A percentile compares a stretch with the other conserved stretches of the same genome.
phyloP scores from a whole-genome alignment of 2,329 filamentous ascomycete species.

The Ophioceras dolichostomum region DNA sequence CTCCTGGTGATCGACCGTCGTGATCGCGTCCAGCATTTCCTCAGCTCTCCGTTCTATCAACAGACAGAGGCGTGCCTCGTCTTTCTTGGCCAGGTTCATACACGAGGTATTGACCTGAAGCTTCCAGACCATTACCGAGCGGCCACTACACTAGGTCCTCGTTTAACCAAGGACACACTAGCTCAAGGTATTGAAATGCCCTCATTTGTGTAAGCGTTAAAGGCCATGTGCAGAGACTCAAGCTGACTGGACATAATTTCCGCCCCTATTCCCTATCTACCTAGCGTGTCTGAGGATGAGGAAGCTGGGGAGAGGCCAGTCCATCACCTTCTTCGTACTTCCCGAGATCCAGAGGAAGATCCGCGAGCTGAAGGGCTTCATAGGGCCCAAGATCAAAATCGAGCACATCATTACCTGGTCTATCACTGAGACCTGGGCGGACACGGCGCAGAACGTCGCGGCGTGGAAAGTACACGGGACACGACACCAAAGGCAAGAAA shows the following conservation, averaged over 20 bases:
- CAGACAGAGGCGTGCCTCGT: conserved; percentile 49
- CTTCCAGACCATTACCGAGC: conserved; percentile 47
- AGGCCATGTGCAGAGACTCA: too few species aligned
- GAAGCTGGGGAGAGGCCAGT: conserved; percentile 54
- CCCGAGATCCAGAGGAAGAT: conserved; percentile 48
- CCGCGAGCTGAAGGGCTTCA: conserved; percentile 9
- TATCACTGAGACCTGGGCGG: conserved; percentile 36
- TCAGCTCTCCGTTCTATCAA: conserved; percentile 43
- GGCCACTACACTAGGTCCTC: conserved; percentile 53
- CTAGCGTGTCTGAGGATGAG: conserved; percentile 63
- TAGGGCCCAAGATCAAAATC: conserved; percentile 24
- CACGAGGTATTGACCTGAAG: conserved; percentile 55
- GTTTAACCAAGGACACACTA: conserved; percentile 54
- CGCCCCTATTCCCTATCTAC: too few species aligned
- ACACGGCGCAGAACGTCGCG: conserved; percentile 31
- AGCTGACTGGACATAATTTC: too few species aligned
- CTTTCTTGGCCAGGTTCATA: conserved; percentile 60
- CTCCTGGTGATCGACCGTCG: conserved; percentile 37
- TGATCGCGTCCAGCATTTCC: conserved; percentile 33
- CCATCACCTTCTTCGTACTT: conserved; percentile 46
- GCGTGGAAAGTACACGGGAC: conserved; percentile 50
- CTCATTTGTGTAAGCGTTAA: too few species aligned
- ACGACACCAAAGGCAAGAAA: conserved; percentile 29
- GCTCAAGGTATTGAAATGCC: conserved; percentile 60
- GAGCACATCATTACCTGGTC: conserved; percentile 46